A percentile compares a stretch with the other conserved stretches of the same genome.
These are phyloP conservation scores for Candida palmyrensis DNA, from an alignment of 805 yeast genomes.

Conservation along the genomic window DNA sequence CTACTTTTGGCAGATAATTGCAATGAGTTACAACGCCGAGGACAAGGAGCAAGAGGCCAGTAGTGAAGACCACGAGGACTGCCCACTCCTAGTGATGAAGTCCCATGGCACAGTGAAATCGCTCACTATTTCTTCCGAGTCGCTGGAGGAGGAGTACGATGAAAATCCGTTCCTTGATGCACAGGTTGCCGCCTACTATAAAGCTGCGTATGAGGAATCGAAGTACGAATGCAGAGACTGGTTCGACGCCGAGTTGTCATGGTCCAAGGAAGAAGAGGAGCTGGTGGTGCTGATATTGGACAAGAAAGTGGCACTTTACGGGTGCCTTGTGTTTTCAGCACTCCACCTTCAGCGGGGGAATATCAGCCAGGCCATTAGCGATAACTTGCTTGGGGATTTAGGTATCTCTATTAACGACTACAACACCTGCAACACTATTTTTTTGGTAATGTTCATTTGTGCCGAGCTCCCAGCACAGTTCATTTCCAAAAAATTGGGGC, in stretches of 20 bases:
- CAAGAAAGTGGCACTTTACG: conserved; percentile 15
- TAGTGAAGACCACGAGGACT: too few relatives aligned
- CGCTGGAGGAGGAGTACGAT: not conserved
- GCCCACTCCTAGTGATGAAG: conserved; percentile 2
- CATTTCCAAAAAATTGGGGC: conserved; percentile 55
- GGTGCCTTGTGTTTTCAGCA: conserved; percentile 18
- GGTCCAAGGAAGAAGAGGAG: conserved; percentile 30
- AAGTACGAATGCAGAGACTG: conserved; percentile 28
- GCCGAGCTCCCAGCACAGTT: conserved; percentile 57
- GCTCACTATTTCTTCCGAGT: not conserved
- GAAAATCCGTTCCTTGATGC: conserved; percentile 22
- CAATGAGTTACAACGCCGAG: too few relatives aligned
- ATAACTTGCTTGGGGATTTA: conserved; percentile 26
- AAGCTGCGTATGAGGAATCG: conserved; percentile 22
- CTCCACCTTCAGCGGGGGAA: conserved; percentile 21
- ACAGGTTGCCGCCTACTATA: conserved; percentile 24
- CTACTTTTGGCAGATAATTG: too few relatives aligned
- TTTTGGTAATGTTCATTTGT: conserved; percentile 35
- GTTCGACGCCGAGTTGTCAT: conserved; percentile 30
- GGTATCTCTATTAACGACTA: conserved; percentile 31
- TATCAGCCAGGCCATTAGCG: conserved; percentile 17
- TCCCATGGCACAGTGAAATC: not conserved
- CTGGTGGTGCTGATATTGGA: conserved; percentile 15
- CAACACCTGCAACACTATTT: conserved; percentile 36
- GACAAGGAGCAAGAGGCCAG: too few relatives aligned